A percentile compares a stretch with the other conserved stretches of the same genome.
These are phyloP conservation scores for Fusarium sacchari DNA, from an alignment of 2,329 filamentous ascomycete species.

Conservation along the genomic window DNA sequence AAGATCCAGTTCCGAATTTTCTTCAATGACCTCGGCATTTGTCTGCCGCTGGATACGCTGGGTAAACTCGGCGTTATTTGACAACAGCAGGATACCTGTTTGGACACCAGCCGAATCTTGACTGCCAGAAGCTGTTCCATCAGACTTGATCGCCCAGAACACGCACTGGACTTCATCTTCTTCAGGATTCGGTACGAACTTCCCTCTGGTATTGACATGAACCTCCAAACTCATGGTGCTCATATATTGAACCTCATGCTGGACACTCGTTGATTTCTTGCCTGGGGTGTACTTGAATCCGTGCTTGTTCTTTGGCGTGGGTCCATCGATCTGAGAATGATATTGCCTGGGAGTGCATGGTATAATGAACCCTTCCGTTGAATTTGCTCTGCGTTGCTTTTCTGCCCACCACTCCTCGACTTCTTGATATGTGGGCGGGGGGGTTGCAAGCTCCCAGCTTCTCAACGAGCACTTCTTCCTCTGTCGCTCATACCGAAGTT, in stretches of 20 bases:
- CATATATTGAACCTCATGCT: conserved; percentile 93
- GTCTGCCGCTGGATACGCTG: conserved; percentile 71
- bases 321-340: conserved; percentile 87
- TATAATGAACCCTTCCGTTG: conserved; percentile 11
- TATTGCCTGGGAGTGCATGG: conserved; percentile 49
- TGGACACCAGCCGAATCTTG: conserved; percentile 60
- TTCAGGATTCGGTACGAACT: conserved; percentile 86
- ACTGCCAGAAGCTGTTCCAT: conserved; percentile 67
- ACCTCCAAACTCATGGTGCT: conserved; percentile 94
- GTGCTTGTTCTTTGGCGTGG: conserved; percentile 83
- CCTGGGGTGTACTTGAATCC: conserved; percentile 89
- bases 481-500: conserved; percentile 61
- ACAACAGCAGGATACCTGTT: conserved; percentile 78
- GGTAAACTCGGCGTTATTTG: conserved; percentile 67
- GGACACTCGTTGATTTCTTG: conserved; percentile 76
- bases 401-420: conserved; percentile 75
- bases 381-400: conserved; percentile 31
- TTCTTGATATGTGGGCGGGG: conserved; percentile 76
- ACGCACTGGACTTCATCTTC: conserved; percentile 88
- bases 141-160: conserved; percentile 89
- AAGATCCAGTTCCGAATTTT: conserved; percentile 83
- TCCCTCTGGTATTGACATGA: conserved; percentile 86
- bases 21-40: conserved; percentile 73
- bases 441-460: conserved; percentile 79
- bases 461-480: conserved; percentile 60